A percentile compares a stretch with the other conserved stretches of the same genome.
Conservation (phyloP, 306 rosid species). For the Coriaria nepalensis region DNA sequence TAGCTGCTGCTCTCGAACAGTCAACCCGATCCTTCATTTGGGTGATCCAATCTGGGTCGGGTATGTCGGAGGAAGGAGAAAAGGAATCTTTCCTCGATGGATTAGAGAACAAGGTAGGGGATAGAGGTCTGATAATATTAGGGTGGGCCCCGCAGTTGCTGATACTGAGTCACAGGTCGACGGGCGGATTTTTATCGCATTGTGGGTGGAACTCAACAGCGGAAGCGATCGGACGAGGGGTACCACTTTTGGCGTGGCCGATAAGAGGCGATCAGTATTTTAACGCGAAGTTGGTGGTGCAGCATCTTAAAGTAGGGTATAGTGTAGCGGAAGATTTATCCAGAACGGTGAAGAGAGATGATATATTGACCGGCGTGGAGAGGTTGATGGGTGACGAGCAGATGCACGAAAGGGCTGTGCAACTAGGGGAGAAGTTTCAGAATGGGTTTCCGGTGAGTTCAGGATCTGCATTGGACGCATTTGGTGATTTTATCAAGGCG, state of each 20-base stretch:
- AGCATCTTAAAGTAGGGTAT: constrained; percentile 35
- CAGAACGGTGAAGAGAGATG: constrained; percentile 19
- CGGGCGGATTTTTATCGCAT: constrained; percentile 58
- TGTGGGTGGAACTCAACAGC: constrained; percentile 66
- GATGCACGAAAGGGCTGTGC: constrained; percentile 18
- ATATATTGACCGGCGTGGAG: constrained; percentile 30
- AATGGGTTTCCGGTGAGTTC: constrained; percentile 41
- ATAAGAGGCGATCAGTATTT: constrained; percentile 45
- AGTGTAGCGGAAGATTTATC: constrained; percentile 19
- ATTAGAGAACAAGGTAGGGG: constrained; percentile 25
- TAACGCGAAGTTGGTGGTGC: constrained; percentile 36
- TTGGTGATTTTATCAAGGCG: constrained; percentile 10
- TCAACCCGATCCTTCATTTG: constrained; percentile 32
- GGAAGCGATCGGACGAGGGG: constrained; percentile 53
- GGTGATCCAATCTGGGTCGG: constrained; percentile 29
- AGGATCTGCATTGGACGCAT: constrained; percentile 31
- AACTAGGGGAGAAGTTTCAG: constrained; percentile 22
- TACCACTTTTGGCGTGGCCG: constrained; percentile 60
- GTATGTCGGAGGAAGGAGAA: constrained; percentile 2
- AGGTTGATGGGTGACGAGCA: constrained; percentile 30
- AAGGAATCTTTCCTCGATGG: constrained; percentile 33
- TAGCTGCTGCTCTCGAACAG: constrained; percentile 32
- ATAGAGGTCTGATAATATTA: constrained; percentile 41
- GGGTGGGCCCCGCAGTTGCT: constrained; percentile 74
- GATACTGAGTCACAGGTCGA: constrained; percentile 59